phyloP scores from a whole-genome alignment of 2,329 filamentous ascomycete genomes.

The Periglandula ipomoeae region DNA sequence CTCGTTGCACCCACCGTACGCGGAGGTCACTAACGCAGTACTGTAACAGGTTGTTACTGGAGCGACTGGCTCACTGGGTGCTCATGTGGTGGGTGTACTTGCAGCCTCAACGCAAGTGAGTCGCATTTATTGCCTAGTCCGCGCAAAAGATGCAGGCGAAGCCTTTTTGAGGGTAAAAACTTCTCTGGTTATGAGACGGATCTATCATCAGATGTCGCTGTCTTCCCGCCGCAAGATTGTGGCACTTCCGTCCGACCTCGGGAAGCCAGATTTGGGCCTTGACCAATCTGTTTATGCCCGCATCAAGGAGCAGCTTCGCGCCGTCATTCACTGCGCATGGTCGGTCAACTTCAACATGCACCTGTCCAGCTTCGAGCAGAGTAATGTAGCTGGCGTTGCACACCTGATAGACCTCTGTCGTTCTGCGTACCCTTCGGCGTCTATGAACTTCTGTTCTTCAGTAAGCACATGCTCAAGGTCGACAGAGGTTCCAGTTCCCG shows the following conservation, averaged over 20 bases:
- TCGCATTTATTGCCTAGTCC: conserved; percentile 42
- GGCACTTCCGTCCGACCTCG: conserved; percentile 12
- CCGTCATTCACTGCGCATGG: conserved; percentile 44
- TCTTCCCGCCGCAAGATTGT: conserved; percentile 16
- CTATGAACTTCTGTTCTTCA: conserved; percentile 44
- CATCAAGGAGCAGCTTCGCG: conserved; percentile 24
- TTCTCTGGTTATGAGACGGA: conserved; percentile 11
- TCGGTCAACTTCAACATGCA: conserved; percentile 48
- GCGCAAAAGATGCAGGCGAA: conserved; percentile 21
- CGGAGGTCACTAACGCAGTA: too few species aligned
- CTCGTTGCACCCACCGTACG: too few species aligned
- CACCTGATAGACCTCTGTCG: conserved; percentile 35
- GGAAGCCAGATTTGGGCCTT: conserved; percentile 10
- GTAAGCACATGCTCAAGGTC: conserved; percentile 32
- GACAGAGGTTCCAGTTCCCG: conserved; percentile 25
- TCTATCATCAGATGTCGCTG: conserved; percentile 27
- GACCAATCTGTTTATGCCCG: conserved; percentile 14
- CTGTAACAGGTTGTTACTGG: too few species aligned
- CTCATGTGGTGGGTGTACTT: conserved; percentile 51
- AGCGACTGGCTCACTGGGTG: conserved; percentile 54
- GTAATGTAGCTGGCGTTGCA: conserved; percentile 34
- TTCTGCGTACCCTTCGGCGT: conserved; percentile 9
- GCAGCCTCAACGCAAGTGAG: conserved; percentile 45
- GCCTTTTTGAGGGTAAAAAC: not conserved
- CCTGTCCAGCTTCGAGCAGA: conserved; percentile 37